phyloP scores from a whole-genome alignment of 495 filamentous ascomycete genomes.

The Hypoxylon perforatum region DNA sequence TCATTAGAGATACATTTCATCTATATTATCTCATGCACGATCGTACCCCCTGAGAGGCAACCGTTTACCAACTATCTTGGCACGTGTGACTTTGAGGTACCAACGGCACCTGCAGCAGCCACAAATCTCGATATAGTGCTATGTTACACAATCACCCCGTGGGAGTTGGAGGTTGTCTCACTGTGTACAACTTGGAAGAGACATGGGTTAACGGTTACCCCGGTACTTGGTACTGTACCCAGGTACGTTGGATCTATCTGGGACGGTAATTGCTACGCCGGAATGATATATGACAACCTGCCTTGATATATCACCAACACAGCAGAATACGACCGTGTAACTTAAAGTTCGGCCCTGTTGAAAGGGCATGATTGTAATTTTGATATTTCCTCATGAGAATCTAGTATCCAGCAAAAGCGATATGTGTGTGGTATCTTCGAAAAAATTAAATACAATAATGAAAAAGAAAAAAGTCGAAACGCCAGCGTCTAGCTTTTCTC shows the following conservation, averaged over 20 bases:
- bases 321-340: not conserved
- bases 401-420: not conserved
- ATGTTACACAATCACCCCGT: constrained; percentile 6
- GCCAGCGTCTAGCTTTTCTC: constrained; percentile 26
- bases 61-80: not conserved
- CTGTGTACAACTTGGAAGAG: not conserved
- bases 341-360: not conserved
- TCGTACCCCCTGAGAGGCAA: too few species aligned
- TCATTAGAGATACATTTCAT: too few species aligned
- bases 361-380: constrained; percentile 9
- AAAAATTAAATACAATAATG: constrained; percentile 30
- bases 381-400: constrained; percentile 1
- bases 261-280: too few species aligned
- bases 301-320: too few species aligned
- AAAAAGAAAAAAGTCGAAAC: constrained; percentile 6
- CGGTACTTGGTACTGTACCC: too few species aligned
- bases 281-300: too few species aligned
- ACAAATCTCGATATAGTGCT: constrained; percentile 12
- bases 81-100: not conserved
- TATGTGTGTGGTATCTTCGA: constrained; percentile 38
- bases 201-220: not conserved
- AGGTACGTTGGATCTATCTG: too few species aligned
- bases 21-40: too few species aligned
- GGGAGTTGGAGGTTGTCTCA: not conserved
- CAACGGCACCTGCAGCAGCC: not conserved